phyloP scores from a whole-genome alignment of 23 red algal genomes.

The Gracilaria domingensis region DNA sequence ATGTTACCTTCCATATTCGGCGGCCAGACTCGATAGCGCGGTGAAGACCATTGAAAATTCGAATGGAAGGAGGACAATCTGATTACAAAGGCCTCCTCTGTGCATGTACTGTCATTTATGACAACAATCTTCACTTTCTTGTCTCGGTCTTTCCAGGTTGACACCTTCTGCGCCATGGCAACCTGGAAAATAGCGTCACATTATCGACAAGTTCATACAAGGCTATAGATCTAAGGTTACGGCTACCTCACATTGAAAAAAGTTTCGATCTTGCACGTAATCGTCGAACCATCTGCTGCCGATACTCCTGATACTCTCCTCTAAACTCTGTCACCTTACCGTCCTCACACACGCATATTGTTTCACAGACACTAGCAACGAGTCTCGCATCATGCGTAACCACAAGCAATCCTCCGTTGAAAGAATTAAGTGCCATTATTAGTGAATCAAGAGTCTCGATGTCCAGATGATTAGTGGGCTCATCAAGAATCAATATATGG shows the following conservation, averaged over 20 bases:
- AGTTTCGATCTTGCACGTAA: slow-evolving; percentile 62
- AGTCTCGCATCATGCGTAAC: slow-evolving; percentile 86
- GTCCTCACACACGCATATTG: slow-evolving; percentile 84
- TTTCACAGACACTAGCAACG: slow-evolving; percentile 81
- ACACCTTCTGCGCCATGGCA: too few species aligned
- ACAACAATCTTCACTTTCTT: too few species aligned
- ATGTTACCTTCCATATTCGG: too few species aligned
- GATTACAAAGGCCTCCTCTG: too few species aligned
- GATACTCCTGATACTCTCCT: slow-evolving; percentile 87
- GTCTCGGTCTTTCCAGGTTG: too few species aligned
- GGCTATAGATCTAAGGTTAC: too few species aligned
- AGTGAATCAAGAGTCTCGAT: slow-evolving; percentile 90
- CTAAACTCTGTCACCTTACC: slow-evolving; percentile 71
- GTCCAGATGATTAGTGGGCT: slow-evolving; percentile 69
- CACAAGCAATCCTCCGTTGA: slow-evolving; percentile 89
- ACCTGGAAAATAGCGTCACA: too few species aligned
- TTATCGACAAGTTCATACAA: too few species aligned
- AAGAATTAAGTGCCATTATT: slow-evolving; percentile 89
- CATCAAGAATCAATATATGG: slow-evolving; percentile 87
- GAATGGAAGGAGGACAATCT: too few species aligned
- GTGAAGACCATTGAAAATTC: too few species aligned
- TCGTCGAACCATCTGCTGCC: slow-evolving; percentile 63
- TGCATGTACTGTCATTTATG: too few species aligned
- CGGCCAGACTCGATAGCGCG: too few species aligned
- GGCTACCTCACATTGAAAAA: slow-evolving; percentile 38